Conservation (phyloP, 306 rosid genomes). For the Cicer cuneatum region DNA sequence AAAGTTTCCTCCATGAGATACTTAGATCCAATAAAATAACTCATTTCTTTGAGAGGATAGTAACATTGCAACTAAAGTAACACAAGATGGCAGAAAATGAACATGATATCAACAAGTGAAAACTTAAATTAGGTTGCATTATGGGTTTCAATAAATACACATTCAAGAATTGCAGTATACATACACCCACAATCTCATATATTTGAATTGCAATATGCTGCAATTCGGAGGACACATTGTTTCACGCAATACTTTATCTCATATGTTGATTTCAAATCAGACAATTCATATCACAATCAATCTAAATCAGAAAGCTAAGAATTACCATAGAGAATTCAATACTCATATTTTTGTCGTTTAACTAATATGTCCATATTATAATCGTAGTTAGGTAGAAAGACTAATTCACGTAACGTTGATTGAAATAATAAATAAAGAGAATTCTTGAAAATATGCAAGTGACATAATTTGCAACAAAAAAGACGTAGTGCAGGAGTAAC, state of each 20-base stretch:
- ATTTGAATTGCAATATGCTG: neutral
- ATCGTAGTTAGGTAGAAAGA: neutral
- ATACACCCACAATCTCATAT: neutral
- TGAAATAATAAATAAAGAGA: neutral
- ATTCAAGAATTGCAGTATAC: neutral
- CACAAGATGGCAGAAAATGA: no score
- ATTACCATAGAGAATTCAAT: no score
- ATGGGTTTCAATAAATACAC: neutral
- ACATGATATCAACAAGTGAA: no score
- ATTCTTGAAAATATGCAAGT: neutral
- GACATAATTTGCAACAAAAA: neutral
- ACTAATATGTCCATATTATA: neutral
- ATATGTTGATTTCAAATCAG: no score
- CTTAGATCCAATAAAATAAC: no score
- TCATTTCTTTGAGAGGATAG: no score
- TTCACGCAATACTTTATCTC: no score
- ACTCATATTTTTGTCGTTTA: neutral
- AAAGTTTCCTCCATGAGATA: no score
- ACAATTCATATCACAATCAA: no score
- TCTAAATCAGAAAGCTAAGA: no score
- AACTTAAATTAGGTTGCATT: neutral
- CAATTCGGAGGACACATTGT: no score
- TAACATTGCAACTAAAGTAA: no score
- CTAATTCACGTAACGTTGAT: neutral
- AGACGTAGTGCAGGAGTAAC: neutral